A percentile compares a stretch with the other conserved stretches of the same genome.
These are phyloP conservation scores for Aspergillus clavatus DNA, from an alignment of 2,329 filamentous ascomycete species.

Conservation along the genomic window DNA sequence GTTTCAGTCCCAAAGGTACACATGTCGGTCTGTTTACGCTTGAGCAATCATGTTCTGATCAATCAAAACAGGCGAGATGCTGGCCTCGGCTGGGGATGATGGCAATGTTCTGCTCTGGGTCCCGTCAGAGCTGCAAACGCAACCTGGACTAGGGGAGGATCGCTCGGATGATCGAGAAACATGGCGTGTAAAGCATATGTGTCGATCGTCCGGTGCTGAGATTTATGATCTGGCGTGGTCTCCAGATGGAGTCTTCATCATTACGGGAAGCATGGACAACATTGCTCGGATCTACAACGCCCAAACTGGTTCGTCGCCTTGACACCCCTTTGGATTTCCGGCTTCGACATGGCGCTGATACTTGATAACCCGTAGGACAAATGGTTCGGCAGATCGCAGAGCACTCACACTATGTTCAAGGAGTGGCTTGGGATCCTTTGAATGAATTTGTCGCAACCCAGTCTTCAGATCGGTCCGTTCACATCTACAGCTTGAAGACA, in stretches of 20 bases:
- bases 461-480: conserved; percentile 94
- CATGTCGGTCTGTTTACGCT: background rate
- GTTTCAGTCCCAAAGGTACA: conserved; percentile 87
- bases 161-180: conserved; percentile 89
- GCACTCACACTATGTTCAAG: conserved; percentile 97
- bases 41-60: background rate
- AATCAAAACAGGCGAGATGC: conserved; percentile 65
- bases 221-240: conserved; percentile 99
- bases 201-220: conserved; percentile 85
- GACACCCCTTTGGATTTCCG: background rate
- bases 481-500: conserved; percentile 92
- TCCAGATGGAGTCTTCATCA: conserved; percentile 92
- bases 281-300: conserved; percentile 95
- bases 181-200: conserved; percentile 98
- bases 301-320: conserved; percentile 64
- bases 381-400: conserved; percentile 91
- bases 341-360: conserved; percentile 17
- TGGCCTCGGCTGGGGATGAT: conserved; percentile 94
- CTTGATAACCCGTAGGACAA: conserved; percentile 42
- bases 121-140: conserved; percentile 68
- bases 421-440: conserved; percentile 94
- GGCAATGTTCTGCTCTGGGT: conserved; percentile 97
- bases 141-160: conserved; percentile 71
- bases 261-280: conserved; percentile 99
- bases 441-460: conserved; percentile 98